These are phyloP conservation scores for Pseudocercospora fuligena DNA, from an alignment of 2,329 filamentous ascomycete genomes.

Conservation along the genomic window DNA sequence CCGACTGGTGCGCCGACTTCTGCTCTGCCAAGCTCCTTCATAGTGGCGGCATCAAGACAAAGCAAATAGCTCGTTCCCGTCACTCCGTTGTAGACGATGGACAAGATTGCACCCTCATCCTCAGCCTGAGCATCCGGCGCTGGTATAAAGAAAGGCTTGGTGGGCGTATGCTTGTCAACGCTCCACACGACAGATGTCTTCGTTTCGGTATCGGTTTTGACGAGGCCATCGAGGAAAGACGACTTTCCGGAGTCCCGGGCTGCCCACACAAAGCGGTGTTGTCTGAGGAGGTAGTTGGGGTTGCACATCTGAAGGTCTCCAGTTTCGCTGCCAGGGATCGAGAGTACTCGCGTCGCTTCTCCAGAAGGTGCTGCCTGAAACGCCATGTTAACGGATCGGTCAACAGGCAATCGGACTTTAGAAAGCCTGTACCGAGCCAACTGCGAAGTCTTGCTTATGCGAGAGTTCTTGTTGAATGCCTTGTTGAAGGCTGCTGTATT, in stretches of 20 bases:
- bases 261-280: conserved; percentile 64
- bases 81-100: conserved; percentile 66
- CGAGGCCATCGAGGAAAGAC: conserved; percentile 65
- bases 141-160: conserved; percentile 71
- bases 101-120: conserved; percentile 67
- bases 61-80: conserved; percentile 66
- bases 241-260: conserved; percentile 59
- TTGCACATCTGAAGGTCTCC: conserved; percentile 72
- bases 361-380: neutral
- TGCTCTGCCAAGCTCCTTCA: conserved; percentile 68
- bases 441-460: neutral
- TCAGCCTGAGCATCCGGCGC: conserved; percentile 57
- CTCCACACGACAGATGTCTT: conserved; percentile 62
- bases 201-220: conserved; percentile 68
- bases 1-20: conserved; percentile 64
- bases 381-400: neutral
- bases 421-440: conserved; percentile 24
- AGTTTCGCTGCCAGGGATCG: conserved; percentile 56
- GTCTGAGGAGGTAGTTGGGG: conserved; percentile 56
- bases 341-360: conserved; percentile 10
- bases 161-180: conserved; percentile 62
- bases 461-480: neutral
- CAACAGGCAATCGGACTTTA: conserved; percentile 4
- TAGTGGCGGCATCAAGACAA: conserved; percentile 65
- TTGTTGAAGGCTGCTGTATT: conserved; percentile 24